Evolutionary conservation across 305 asterid genomes (phyloP), one percentile per base, ranked within the genome.

Genomic region (Solanum aculeatissimum): DNA sequence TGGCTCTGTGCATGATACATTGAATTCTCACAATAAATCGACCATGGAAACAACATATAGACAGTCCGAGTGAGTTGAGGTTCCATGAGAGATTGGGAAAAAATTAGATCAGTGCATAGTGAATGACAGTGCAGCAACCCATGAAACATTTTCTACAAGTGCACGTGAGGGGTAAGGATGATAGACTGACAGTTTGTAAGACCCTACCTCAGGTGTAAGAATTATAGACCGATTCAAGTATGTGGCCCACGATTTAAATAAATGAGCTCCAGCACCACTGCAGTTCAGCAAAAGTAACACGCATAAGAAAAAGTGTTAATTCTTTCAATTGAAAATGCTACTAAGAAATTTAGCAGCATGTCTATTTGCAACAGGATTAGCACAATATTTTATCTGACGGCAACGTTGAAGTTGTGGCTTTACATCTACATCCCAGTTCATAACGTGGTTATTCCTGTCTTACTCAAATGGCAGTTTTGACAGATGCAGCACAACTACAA

Each of bases 251-350:
- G 99, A 95, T 92, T 93, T 97, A 92, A 97, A 97, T 90, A 95
- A 91, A 90, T 95, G 98, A 89, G 99, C 99, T 86, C 99, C 99
- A 88, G 99, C 99, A 79, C 99, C 99, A 88, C 98, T 95, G 95
- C 83, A 86, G 85, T 80, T 75, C 68, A 70, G 16, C 51, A 86
- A 35, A 85, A 70, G 60, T 47, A 82, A 80, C 71, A 81, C 40
- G 21, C 53, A 85, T 88, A 62, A 89, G 43, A 85, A 68, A 49
- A 49, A 29, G 18, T 51, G 23, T 9, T 27, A 6, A 16, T 49
- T 77, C 45, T 51, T 27, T 77, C 82, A 77, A 77, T 51, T 77
- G 51, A 77, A 51, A 49, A 77, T 77, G 82, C 65, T 27, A 27
- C 16, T 77, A 6, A 77, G 45, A 51, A 42, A 77, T 16, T 51